These are phyloP conservation scores for Scenedesmus sp. DNA, from an alignment of 163 green algal species.

Conservation along the genomic window DNA sequence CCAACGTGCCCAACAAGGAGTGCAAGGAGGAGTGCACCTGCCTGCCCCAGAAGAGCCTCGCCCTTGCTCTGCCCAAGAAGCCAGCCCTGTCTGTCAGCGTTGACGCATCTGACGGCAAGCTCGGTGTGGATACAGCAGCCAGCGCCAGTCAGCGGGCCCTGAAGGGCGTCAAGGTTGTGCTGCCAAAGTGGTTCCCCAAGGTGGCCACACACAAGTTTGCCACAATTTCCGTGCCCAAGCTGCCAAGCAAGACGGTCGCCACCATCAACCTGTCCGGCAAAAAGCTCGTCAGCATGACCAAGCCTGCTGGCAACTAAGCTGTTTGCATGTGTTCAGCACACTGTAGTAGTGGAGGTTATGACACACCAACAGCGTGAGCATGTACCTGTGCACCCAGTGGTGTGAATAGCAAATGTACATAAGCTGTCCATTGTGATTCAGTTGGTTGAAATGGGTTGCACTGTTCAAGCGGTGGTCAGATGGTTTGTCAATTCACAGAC, in stretches of 20 bases:
- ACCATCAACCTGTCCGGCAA: neutral
- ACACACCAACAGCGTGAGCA: neutral
- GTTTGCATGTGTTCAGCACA: neutral
- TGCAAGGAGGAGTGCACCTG: slow-evolving; percentile 10
- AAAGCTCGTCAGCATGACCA: neutral
- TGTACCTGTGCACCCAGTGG: neutral
- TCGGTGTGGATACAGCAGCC: neutral
- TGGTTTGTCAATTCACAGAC: too few species aligned
- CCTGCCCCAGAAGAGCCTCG: slow-evolving; percentile 5
- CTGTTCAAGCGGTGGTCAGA: too few species aligned
- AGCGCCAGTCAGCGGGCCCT: neutral
- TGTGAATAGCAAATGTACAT: too few species aligned
- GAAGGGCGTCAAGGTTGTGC: neutral
- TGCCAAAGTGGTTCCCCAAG: neutral
- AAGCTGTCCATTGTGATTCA: too few species aligned
- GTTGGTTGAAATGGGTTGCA: too few species aligned
- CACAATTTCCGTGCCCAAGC: neutral
- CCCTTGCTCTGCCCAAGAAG: neutral
- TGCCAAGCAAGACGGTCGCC: neutral
- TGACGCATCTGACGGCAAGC: neutral
- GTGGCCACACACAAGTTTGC: neutral
- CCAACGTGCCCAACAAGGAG: slow-evolving; percentile 7
- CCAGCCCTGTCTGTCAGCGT: neutral
- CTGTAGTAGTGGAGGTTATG: too few species aligned
- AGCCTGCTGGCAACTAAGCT: neutral